Percentiles rank a stretch among this genome's conserved stretches.
These are phyloP conservation scores for Candida labiduridarum DNA, from an alignment of 1,139 yeast genomes.

Conservation along the genomic window DNA sequence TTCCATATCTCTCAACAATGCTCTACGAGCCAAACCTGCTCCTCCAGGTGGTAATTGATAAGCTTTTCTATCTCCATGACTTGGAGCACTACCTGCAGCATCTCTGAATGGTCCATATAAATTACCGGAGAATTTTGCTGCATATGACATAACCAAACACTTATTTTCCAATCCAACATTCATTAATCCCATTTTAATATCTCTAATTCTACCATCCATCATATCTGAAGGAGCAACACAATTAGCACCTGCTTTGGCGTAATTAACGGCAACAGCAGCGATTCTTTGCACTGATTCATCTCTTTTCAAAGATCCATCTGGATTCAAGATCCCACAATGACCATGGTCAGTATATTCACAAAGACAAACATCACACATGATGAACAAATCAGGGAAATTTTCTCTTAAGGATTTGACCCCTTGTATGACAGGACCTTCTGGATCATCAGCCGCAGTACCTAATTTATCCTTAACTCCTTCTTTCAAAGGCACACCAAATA, in stretches of 20 bases:
- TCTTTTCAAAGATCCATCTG: constrained; percentile 83
- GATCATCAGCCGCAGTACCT: constrained; percentile 95
- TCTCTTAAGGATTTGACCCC: constrained; percentile 66
- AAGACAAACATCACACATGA: constrained; percentile 93
- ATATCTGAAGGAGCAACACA: constrained; percentile 97
- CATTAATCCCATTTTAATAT: constrained; percentile 82
- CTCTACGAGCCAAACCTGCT: constrained; percentile 91
- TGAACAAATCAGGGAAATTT: constrained; percentile 78
- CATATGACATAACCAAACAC: constrained; percentile 87
- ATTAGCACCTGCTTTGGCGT: constrained; percentile 94
- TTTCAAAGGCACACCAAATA: constrained; percentile 88
- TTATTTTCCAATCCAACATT: constrained; percentile 85
- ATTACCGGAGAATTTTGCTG: constrained; percentile 91
- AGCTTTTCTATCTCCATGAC: constrained; percentile 87
- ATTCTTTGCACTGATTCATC: constrained; percentile 76
- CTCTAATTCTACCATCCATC: constrained; percentile 94
- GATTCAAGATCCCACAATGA: constrained; percentile 89
- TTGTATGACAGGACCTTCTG: constrained; percentile 89
- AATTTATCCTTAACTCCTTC: constrained; percentile 74
- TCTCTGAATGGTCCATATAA: constrained; percentile 97
- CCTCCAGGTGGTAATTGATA: constrained; percentile 96
- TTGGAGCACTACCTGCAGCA: constrained; percentile 92
- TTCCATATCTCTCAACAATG: constrained; percentile 76
- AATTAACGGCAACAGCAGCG: constrained; percentile 93
- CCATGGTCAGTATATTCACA: constrained; percentile 98